These are phyloP conservation scores for Tilletia caries DNA, from an alignment of 1,284 basidiomycete species.

Conservation along the genomic window DNA sequence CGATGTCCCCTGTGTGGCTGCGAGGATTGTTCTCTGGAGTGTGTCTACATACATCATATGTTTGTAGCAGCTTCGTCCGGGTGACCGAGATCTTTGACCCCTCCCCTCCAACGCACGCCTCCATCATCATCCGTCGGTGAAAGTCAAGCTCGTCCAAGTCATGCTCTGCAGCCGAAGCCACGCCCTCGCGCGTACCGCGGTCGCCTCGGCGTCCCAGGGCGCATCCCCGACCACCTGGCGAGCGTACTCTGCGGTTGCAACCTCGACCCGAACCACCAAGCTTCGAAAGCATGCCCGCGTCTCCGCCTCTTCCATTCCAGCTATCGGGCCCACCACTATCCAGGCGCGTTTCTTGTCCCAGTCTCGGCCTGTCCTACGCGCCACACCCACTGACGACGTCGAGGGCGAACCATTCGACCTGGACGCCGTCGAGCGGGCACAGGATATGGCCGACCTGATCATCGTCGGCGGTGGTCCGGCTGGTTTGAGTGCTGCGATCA, in stretches of 20 bases:
- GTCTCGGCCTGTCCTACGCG: constrained; percentile 22
- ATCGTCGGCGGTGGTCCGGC: constrained; percentile 96
- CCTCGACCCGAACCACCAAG: too few species aligned
- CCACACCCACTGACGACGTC: constrained; percentile 29
- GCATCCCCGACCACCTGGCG: background rate
- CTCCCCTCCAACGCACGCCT: too few species aligned
- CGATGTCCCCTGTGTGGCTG: too few species aligned
- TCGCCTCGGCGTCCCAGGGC: background rate
- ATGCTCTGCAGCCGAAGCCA: background rate
- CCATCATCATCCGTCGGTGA: too few species aligned
- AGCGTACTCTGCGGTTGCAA: background rate
- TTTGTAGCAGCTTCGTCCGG: too few species aligned
- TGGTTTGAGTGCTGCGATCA: constrained; percentile 91
- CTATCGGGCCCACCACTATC: too few species aligned
- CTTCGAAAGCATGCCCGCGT: too few species aligned
- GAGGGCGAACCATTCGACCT: constrained; percentile 47
- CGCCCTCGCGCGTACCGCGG: background rate
- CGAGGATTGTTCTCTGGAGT: too few species aligned
- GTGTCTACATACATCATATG: too few species aligned
- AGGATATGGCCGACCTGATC: constrained; percentile 81
- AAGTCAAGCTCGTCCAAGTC: too few species aligned
- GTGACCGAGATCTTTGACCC: too few species aligned
- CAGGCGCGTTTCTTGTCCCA: constrained; percentile 25
- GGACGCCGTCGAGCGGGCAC: constrained; percentile 48
- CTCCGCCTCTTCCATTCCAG: too few species aligned